Percentiles rank a stretch among this genome's conserved stretches.
Evolutionary conservation across 257 asterid genomes (phyloP).

Genomic region (Ilex asprella): DNA sequence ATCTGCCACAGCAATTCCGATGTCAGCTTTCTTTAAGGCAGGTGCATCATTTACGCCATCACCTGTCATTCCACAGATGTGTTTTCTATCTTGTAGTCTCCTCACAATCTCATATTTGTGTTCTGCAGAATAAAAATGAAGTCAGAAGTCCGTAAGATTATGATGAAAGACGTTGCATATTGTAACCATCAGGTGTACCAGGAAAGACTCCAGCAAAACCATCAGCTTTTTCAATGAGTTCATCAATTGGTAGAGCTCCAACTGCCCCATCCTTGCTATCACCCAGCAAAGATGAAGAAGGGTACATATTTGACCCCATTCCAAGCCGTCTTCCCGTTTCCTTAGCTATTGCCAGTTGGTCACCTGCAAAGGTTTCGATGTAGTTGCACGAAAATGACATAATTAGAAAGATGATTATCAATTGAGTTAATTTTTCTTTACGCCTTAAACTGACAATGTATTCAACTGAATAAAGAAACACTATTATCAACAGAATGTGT

Average conservation of each 20-base stretch:
- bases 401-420: no score
- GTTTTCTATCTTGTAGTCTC: conserved; percentile 44
- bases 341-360: conserved; percentile 53
- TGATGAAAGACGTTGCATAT: neutral
- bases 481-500: no score
- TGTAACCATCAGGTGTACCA: conserved; percentile 20
- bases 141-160: neutral
- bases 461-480: no score
- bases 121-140: conserved; percentile 22
- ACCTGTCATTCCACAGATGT: conserved; percentile 70
- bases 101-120: conserved; percentile 67
- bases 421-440: no score
- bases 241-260: conserved; percentile 45
- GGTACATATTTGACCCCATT: conserved; percentile 72
- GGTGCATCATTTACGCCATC: conserved; percentile 75
- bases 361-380: conserved; percentile 25
- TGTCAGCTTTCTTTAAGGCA: conserved; percentile 58
- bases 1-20: conserved; percentile 66
- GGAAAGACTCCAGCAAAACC: conserved; percentile 72
- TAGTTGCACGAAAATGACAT: no score
- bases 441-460: no score
- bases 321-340: conserved; percentile 63
- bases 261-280: conserved; percentile 36
- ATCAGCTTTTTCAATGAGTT: conserved; percentile 61
- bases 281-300: conserved; percentile 51